Evolutionary conservation across 179 eudicot genomes (phyloP), one percentile per base, ranked within the genome.

Genomic region (Nepenthes alata): DNA sequence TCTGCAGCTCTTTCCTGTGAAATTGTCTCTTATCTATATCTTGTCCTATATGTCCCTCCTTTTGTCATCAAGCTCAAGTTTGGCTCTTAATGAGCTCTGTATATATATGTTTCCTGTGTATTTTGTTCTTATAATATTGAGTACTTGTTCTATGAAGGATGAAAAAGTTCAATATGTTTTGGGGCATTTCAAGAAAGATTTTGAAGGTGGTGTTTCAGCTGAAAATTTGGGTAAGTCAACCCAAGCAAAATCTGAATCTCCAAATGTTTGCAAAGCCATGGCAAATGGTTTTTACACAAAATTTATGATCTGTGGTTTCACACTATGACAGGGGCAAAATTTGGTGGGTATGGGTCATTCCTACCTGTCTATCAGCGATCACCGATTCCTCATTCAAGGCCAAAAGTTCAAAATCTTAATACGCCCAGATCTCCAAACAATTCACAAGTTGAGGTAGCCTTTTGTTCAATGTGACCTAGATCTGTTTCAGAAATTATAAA

Each of bases 101-200:
- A 25, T 25, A 25, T 25, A 25, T 25, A 25, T 25, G 25, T 25
- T 25, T 25, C 25, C 25, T 25, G 25, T 25, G 25, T 25, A 25
- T 25, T 25, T 25, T 25, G 25, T 25, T 25, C 25, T 25, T 15
- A 12, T 25, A 16, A 25, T 34, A 37, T 16, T 34, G 65, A 59
- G 55, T 59, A 59, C 53, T 61, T 44, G 45, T 62, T 47, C 61
- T 69, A 65, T 77, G 68, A 74, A 93, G 98, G 98, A 84, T 71
- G 95, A 85, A 73, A 93, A 93, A 80, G 78, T 93, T 71, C 88
- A 89, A 65, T 72, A 82, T 80, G 83, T 89, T 52, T 72, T 93
- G 81, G 98, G 98, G 37, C 98, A 93, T 75, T 85, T 89, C 63
- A 86, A 81, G 78, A 93, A 89, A 68, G 98, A 93, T 68, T 93